These are phyloP conservation scores for Hyphodiscus sp. DNA, from an alignment of 2,329 filamentous ascomycete genomes.

Conservation along the genomic window DNA sequence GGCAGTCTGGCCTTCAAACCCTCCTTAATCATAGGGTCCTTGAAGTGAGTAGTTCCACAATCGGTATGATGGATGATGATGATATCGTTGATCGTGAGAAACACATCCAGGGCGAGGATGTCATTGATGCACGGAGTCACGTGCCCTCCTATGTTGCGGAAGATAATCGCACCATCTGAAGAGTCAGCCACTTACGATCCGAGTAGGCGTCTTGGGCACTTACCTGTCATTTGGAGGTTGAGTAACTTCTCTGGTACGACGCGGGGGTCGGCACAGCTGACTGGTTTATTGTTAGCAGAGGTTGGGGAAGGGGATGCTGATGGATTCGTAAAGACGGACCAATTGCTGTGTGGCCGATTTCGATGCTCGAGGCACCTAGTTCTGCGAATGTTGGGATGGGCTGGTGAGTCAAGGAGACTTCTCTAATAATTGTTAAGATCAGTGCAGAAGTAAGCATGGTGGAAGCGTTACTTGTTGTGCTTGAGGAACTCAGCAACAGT, in stretches of 20 bases:
- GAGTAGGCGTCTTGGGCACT: too few species aligned
- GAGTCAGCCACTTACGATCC: too few species aligned
- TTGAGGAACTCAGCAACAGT: slow-evolving; percentile 6
- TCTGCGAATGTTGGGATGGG: slow-evolving; percentile 7
- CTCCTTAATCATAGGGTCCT: slow-evolving; percentile 16
- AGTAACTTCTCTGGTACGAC: slow-evolving; percentile 8
- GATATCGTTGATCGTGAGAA: slow-evolving; percentile 19
- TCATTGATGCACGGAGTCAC: slow-evolving; percentile 17
- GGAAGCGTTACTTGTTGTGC: slow-evolving; percentile 5
- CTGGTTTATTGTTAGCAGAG: neutral
- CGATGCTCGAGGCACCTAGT: neutral
- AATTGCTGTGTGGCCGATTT: slow-evolving; percentile 1
- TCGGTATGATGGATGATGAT: slow-evolving; percentile 28
- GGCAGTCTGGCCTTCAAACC: slow-evolving; percentile 17
- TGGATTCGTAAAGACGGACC: neutral
- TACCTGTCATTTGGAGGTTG: slow-evolving; percentile 6
- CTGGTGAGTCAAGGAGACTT: slow-evolving; percentile 4
- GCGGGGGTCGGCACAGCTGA: slow-evolving; percentile 9
- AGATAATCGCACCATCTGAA: neutral
- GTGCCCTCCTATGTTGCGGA: slow-evolving; percentile 14
- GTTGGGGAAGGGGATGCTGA: too few species aligned
- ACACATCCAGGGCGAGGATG: slow-evolving; percentile 20
- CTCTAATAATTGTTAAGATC: neutral
- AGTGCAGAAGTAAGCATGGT: neutral
- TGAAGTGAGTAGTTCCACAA: slow-evolving; percentile 21